Conservation (phyloP, 805 yeast genomes). For the Lachancea mirantina region DNA sequence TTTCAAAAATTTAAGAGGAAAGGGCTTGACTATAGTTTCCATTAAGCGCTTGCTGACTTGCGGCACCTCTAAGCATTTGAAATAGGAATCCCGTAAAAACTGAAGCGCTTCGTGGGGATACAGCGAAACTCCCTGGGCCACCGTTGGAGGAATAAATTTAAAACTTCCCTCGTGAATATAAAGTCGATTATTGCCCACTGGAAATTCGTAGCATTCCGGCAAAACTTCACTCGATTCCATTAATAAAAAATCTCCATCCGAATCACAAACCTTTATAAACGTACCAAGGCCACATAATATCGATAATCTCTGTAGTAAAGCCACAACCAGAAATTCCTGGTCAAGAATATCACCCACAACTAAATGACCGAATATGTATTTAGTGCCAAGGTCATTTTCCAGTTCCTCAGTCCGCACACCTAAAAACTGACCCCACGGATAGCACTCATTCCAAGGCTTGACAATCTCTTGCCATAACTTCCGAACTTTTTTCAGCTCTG, state of each 20-base stretch:
- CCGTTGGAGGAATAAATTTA: slow-evolving; percentile 32
- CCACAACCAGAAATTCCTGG: slow-evolving; percentile 42
- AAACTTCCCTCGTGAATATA: slow-evolving; percentile 44
- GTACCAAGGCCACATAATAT: slow-evolving; percentile 26
- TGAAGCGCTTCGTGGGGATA: slow-evolving; percentile 35
- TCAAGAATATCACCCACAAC: slow-evolving; percentile 38
- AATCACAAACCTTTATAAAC: slow-evolving; percentile 42
- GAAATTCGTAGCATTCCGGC: slow-evolving; percentile 39
- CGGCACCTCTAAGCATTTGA: slow-evolving; percentile 27
- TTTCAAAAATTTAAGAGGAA: slow-evolving; percentile 29
- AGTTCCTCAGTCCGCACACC: slow-evolving; percentile 20
- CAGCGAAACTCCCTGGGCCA: slow-evolving; percentile 24
- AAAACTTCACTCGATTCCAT: slow-evolving; percentile 42
- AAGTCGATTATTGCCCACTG: slow-evolving; percentile 39
- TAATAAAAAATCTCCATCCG: slow-evolving; percentile 50
- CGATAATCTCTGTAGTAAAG: slow-evolving; percentile 36
- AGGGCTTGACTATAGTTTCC: slow-evolving; percentile 13
- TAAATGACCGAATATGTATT: slow-evolving; percentile 26
- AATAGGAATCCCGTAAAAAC: slow-evolving; percentile 34
- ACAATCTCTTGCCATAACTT: slow-evolving; percentile 22
- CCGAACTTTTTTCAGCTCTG: slow-evolving; percentile 8
- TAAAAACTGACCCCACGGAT: slow-evolving; percentile 37
- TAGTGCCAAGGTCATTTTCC: slow-evolving; percentile 9
- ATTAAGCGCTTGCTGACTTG: slow-evolving; percentile 19
- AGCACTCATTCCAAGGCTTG: slow-evolving; percentile 33